A percentile compares a stretch with the other conserved stretches of the same genome.
phyloP scores from a whole-genome alignment of 192 early-diverging fungal species.

The Endogone sp. region DNA sequence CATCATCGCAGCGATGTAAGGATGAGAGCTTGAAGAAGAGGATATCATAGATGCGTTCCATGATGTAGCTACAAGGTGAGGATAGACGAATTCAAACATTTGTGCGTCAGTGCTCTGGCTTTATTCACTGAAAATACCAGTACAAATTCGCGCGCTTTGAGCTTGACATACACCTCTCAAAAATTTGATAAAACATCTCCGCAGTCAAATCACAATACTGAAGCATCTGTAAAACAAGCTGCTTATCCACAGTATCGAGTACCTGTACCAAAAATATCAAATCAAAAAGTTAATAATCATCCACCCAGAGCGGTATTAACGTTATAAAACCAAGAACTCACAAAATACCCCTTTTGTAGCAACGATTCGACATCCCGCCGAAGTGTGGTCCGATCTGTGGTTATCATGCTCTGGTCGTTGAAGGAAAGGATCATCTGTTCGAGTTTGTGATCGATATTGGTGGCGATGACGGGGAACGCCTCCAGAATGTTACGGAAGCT shows the following conservation, averaged over 20 bases:
- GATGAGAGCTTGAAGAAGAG: slow-evolving; percentile 47
- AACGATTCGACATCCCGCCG: slow-evolving; percentile 4
- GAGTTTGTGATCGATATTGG: background rate
- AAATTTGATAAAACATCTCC: slow-evolving; percentile 21
- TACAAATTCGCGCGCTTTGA: too few relatives aligned
- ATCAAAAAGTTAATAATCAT: background rate
- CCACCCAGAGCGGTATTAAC: too few relatives aligned
- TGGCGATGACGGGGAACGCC: slow-evolving; percentile 3
- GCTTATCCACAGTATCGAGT: slow-evolving; percentile 22
- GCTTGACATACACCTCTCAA: slow-evolving; percentile 25
- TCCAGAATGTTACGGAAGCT: slow-evolving; percentile 9
- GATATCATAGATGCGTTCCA: slow-evolving; percentile 51
- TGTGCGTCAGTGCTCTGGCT: background rate
- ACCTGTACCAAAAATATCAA: slow-evolving; percentile 5
- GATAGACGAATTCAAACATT: too few relatives aligned
- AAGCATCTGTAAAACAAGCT: slow-evolving; percentile 10
- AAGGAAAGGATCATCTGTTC: slow-evolving; percentile 9
- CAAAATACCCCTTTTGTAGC: slow-evolving; percentile 4
- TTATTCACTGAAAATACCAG: too few relatives aligned
- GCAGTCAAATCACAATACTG: slow-evolving; percentile 16
- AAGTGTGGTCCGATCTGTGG: slow-evolving; percentile 3
- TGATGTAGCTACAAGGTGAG: slow-evolving; percentile 30
- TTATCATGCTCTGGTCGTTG: slow-evolving; percentile 5
- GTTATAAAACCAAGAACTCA: background rate
- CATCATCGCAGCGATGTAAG: slow-evolving; percentile 31